Conservation (phyloP, 805 yeast species). For the Komagataella mondaviorum region DNA sequence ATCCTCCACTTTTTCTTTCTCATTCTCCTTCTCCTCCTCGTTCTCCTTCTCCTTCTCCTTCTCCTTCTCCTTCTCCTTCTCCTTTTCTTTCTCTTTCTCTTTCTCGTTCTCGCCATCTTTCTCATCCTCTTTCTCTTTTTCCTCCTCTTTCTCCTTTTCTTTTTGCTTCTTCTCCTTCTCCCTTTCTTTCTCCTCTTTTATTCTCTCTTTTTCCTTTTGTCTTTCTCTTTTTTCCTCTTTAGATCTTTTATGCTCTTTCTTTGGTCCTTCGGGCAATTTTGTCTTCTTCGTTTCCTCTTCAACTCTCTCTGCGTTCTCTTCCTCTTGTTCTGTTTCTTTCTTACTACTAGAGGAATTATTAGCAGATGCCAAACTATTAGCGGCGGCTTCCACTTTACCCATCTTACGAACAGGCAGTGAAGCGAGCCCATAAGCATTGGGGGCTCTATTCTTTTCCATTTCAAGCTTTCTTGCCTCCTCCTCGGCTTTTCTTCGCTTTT, state of each 20-base stretch:
- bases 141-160: background rate
- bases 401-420: background rate
- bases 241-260: background rate
- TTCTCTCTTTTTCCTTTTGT: background rate
- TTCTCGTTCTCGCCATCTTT: background rate
- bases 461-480: background rate
- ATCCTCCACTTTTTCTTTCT: background rate
- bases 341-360: background rate
- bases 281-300: background rate
- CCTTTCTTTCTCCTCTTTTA: background rate
- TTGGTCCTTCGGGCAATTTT: background rate
- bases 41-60: background rate
- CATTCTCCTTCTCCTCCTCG: background rate
- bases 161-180: background rate
- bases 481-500: constrained; percentile 1
- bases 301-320: background rate
- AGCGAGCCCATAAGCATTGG: background rate
- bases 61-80: background rate
- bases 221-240: background rate
- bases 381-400: background rate
- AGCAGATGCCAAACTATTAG: background rate
- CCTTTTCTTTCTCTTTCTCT: background rate
- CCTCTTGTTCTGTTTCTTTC: background rate
- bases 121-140: background rate
- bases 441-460: background rate